A percentile compares a stretch with the other conserved stretches of the same genome.
These are phyloP conservation scores for Diaporthe sp. DNA, from an alignment of 2,329 filamentous ascomycete species.

Conservation along the genomic window DNA sequence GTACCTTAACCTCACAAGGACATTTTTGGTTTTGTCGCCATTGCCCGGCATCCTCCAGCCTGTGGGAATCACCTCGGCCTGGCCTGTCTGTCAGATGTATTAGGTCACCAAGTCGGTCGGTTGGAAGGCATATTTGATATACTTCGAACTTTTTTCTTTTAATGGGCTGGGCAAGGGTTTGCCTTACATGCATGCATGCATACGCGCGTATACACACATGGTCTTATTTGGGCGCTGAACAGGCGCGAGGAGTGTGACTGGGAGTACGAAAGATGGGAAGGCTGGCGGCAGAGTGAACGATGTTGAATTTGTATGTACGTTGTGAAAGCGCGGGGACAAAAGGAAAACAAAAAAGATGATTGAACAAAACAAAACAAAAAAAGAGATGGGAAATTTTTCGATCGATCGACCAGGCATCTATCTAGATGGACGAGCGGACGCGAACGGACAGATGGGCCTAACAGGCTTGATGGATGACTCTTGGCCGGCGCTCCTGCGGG, in stretches of 20 bases:
- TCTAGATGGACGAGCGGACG: not conserved
- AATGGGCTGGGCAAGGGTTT: not conserved
- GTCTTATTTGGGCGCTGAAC: not conserved
- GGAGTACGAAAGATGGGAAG: not conserved
- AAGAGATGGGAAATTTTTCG: not conserved
- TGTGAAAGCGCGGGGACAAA: not conserved
- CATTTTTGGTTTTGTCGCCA: not conserved
- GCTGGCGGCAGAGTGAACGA: no score
- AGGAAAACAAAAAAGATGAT: not conserved
- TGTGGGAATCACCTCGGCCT: not conserved
- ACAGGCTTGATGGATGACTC: not conserved
- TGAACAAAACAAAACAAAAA: conserved; percentile 7
- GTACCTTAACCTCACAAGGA: not conserved
- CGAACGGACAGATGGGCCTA: no score
- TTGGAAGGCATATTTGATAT: not conserved
- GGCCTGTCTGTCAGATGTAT: conserved; percentile 1
- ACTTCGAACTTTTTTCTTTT: not conserved
- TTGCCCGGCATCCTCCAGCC: not conserved
- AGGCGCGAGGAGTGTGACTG: not conserved
- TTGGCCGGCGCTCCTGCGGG: not conserved
- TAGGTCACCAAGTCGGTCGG: not conserved
- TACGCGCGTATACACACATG: not conserved
- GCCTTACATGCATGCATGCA: not conserved
- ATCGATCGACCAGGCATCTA: not conserved
- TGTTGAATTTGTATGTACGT: conserved; percentile 9